Conservation (phyloP, 2,329 filamentous ascomycete genomes). For the Xylariaceae sp. region DNA sequence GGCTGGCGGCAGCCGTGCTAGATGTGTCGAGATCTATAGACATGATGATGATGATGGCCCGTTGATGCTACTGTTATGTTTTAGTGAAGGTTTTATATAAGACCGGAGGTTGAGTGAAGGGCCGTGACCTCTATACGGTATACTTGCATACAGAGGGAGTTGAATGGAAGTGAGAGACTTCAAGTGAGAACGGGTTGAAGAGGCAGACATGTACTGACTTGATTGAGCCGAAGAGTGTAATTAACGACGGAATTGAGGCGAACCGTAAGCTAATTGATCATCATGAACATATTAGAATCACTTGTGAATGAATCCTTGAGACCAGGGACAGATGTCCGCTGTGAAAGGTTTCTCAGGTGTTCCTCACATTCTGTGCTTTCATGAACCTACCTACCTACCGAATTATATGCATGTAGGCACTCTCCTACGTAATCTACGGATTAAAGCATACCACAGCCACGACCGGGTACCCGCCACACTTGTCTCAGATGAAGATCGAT, state of each 20-base stretch:
- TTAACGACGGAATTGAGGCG: background rate
- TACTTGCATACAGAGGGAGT: constrained; percentile 1
- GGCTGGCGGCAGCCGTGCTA: background rate
- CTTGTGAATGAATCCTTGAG: too few relatives aligned
- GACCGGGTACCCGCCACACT: background rate
- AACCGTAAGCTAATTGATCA: background rate
- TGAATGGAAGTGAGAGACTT: too few relatives aligned
- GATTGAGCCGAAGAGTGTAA: background rate
- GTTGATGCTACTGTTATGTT: background rate
- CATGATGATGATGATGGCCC: constrained; percentile 2
- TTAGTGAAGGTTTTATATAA: too few relatives aligned
- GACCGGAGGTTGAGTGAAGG: background rate
- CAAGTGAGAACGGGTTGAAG: background rate
- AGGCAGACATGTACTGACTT: background rate
- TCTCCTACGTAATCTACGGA: background rate
- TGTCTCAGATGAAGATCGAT: too few relatives aligned
- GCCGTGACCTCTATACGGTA: constrained; percentile 3
- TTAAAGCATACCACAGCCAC: background rate
- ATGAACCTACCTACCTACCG: too few relatives aligned
- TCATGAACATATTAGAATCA: too few relatives aligned
- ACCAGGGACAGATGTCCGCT: too few relatives aligned
- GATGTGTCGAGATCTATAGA: constrained; percentile 3
- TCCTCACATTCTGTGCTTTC: too few relatives aligned
- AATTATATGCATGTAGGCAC: too few relatives aligned
- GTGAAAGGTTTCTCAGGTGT: too few relatives aligned